These are phyloP conservation scores for Aspergillus bertholletiae DNA, from an alignment of 495 filamentous ascomycete species.

Conservation along the genomic window DNA sequence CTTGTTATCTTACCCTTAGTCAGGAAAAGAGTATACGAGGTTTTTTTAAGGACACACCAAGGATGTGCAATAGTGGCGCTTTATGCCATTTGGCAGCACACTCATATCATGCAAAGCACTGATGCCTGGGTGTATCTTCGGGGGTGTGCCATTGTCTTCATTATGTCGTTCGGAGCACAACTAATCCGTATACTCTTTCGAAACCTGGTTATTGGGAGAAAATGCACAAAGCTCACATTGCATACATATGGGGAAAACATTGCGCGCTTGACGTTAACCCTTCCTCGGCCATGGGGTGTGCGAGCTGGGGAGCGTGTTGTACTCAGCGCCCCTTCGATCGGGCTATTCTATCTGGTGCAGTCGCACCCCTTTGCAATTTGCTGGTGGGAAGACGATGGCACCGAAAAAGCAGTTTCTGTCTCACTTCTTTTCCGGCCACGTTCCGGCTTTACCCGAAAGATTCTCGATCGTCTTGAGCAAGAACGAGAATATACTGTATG, in stretches of 20 bases:
- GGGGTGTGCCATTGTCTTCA: neutral
- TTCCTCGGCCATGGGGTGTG: constrained; percentile 23
- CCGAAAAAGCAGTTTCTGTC: constrained; percentile 15
- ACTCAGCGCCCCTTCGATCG: constrained; percentile 19
- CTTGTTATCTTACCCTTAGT: constrained; percentile 13
- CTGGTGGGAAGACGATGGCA: constrained; percentile 26
- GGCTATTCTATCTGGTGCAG: constrained; percentile 22
- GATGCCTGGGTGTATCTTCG: constrained; percentile 5
- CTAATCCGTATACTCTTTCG: constrained; percentile 6
- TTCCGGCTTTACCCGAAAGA: constrained; percentile 24
- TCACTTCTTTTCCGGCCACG: constrained; percentile 25
- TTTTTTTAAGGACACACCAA: constrained; percentile 18
- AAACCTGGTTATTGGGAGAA: constrained; percentile 12
- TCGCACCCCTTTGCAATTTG: constrained; percentile 30
- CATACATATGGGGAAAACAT: neutral
- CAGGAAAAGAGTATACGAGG: constrained; percentile 17
- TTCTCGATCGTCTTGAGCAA: constrained; percentile 9
- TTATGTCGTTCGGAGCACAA: neutral
- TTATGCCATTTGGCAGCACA: constrained; percentile 9
- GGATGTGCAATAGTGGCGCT: constrained; percentile 11
- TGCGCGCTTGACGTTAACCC: constrained; percentile 13
- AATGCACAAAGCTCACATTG: constrained; percentile 2
- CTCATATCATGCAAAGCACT: neutral
- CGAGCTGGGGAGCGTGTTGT: constrained; percentile 25
- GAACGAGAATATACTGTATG: constrained; percentile 16